phyloP scores from a whole-genome alignment of 1,284 basidiomycete species.

The Lentinula novae-zelandiae region DNA sequence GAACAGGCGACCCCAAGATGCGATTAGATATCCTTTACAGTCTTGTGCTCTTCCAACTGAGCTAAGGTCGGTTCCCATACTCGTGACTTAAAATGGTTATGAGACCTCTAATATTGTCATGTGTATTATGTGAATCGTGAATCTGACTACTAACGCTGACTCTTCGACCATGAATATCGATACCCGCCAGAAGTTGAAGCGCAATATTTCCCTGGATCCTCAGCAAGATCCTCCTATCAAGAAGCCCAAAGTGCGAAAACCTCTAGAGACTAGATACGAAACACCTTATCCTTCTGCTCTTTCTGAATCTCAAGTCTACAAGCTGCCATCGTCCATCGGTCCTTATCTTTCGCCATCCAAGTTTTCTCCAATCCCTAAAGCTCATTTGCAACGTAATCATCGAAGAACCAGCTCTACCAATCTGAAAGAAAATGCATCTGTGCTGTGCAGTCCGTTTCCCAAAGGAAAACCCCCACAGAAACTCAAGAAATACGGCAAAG shows the following conservation, averaged over 20 bases:
- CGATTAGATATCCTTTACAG: slow-evolving; percentile 29
- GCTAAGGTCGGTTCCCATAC: slow-evolving; percentile 33
- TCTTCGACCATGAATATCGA: neutral
- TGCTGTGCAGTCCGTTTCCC: slow-evolving; percentile 5
- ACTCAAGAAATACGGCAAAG: slow-evolving; percentile 13
- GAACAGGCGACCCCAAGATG: slow-evolving; percentile 16
- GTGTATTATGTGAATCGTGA: too few relatives aligned
- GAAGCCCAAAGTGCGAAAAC: slow-evolving; percentile 13
- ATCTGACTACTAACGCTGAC: too few relatives aligned
- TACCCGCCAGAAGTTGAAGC: slow-evolving; percentile 12
- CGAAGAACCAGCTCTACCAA: slow-evolving; percentile 13
- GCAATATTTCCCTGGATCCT: slow-evolving; percentile 13
- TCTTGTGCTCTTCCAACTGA: slow-evolving; percentile 46
- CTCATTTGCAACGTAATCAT: slow-evolving; percentile 3
- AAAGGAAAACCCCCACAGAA: slow-evolving; percentile 7
- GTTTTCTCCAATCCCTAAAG: slow-evolving; percentile 18
- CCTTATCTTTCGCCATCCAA: slow-evolving; percentile 14
- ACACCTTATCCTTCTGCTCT: slow-evolving; percentile 15
- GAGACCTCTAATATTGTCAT: neutral
- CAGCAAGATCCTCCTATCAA: slow-evolving; percentile 9
- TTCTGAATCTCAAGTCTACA: slow-evolving; percentile 14
- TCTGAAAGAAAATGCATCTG: slow-evolving; percentile 14
- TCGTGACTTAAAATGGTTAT: neutral
- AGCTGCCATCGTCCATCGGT: slow-evolving; percentile 19
- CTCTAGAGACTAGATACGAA: slow-evolving; percentile 10